Evolutionary conservation across 495 filamentous ascomycete species (phyloP).

Genomic region (Filosporella fistucella): DNA sequence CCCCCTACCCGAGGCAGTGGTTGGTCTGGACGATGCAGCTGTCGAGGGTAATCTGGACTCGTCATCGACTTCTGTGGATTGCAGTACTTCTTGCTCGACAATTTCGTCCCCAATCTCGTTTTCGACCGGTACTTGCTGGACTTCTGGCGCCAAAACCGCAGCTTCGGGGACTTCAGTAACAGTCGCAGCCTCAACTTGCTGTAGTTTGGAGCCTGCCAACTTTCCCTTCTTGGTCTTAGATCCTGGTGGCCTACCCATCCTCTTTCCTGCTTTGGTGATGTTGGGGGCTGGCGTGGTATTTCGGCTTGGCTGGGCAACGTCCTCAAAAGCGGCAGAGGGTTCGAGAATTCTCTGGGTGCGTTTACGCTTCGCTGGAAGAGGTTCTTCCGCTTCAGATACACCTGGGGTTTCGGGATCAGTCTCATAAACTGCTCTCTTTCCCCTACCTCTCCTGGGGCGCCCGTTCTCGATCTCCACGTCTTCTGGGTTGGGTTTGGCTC

Average conservation of each 20-base stretch:
- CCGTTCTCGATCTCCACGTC: constrained; percentile 1
- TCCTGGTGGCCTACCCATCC: constrained; percentile 15
- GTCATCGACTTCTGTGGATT: constrained; percentile 22
- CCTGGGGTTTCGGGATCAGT: neutral
- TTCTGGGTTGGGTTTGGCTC: neutral
- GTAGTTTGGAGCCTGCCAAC: neutral
- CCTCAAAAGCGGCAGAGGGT: neutral
- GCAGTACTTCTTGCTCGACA: constrained; percentile 8
- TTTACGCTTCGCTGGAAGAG: constrained; percentile 13
- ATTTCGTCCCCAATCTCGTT: too few species aligned
- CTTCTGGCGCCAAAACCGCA: neutral
- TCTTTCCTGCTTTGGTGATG: constrained; percentile 14
- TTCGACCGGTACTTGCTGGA: constrained; percentile 18
- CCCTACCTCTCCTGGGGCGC: constrained; percentile 8
- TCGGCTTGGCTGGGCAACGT: neutral
- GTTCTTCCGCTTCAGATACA: constrained; percentile 6
- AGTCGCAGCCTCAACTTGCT: neutral
- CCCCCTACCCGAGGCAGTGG: constrained; percentile 3
- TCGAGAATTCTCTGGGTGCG: constrained; percentile 9
- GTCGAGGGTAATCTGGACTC: constrained; percentile 57
- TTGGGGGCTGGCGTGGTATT: constrained; percentile 9
- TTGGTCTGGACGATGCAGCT: constrained; percentile 21
- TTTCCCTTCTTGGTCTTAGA: constrained; percentile 9
- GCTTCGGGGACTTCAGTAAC: neutral
- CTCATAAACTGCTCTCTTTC: constrained; percentile 7